Evolutionary conservation across 2,329 filamentous ascomycete species (phyloP), one percentile per base, ranked within the genome.

Genomic region (Ophiostoma piceae): DNA sequence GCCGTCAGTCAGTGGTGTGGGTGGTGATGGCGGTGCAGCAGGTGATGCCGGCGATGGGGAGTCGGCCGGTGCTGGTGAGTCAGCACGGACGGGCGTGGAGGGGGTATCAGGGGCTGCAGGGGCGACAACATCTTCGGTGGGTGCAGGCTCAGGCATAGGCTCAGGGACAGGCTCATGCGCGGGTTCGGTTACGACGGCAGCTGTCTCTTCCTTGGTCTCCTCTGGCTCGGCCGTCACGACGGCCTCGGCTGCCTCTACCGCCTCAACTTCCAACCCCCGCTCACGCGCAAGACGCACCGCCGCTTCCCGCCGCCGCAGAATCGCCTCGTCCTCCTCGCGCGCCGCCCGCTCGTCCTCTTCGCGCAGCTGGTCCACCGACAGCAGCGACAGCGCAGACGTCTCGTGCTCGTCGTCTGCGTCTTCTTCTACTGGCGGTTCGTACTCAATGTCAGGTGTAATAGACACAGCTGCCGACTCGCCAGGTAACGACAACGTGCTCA

Each of bases 301-400:
- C 8, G 84, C 84, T 68, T 81, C 79, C 68, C 85, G 81, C 74
- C 83, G 85, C 70, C 80, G 81, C 72, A 84, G 82, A 39, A 88
- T 75, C 60, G 85, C 82, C 35, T 81, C 80, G 22, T 86, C 82
- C 72, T 89, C 85, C 73, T 87, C 82, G 66, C 78, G 78, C 60
- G 80, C 80, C 7, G 84, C 77, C 37, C 78, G 78, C 67, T 84
- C 81, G 71, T 88, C 87, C 73, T 88, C 86, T 35, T 78, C 76
- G 65, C 81, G 80, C 57, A 88, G 74, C 71, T 87, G 82, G 37
- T 85, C 81, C 12, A 87, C 74, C 16, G 84, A 85, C 6, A 80
- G 80, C 2, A 79, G 76, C 4, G 22, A 26, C 3, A 32, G 2
- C 78, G 75, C 41, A 32, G 79, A 76, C n/a, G 78, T 74, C n/a